phyloP scores from a whole-genome alignment of 2,329 filamentous ascomycete genomes.

The Blastomyces parvus region DNA sequence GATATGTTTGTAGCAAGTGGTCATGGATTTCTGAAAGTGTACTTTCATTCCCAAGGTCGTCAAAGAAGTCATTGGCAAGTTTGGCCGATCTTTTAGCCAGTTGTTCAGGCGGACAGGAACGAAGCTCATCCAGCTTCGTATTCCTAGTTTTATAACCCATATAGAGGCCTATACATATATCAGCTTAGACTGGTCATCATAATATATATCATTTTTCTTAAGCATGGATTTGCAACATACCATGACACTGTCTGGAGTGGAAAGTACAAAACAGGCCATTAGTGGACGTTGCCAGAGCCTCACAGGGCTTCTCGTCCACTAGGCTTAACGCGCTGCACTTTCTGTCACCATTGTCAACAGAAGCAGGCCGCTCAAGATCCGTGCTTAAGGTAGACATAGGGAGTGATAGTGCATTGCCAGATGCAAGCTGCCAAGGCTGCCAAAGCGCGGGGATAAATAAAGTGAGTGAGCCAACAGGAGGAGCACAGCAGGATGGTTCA shows the following conservation, averaged over 20 bases:
- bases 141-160: constrained; percentile 42
- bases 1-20: constrained; percentile 33
- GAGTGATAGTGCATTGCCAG: background rate
- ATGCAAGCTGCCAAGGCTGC: background rate
- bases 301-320: constrained; percentile 21
- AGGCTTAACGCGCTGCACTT: constrained; percentile 10
- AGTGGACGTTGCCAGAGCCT: constrained; percentile 30
- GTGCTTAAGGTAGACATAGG: background rate
- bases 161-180: constrained; percentile 29
- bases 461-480: too few relatives aligned
- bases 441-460: background rate
- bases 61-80: constrained; percentile 35
- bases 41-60: constrained; percentile 29
- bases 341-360: background rate
- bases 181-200: background rate
- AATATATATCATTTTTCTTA: background rate
- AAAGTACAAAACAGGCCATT: constrained; percentile 37
- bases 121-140: constrained; percentile 35
- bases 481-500: background rate
- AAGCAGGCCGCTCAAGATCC: background rate
- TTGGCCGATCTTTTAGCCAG: constrained; percentile 28
- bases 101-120: constrained; percentile 19
- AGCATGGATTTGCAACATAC: constrained; percentile 12
- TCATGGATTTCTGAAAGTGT: constrained; percentile 21
- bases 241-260: constrained; percentile 36